These are phyloP conservation scores for Gilbertella persicaria DNA, from an alignment of 371 early-diverging fungal species.

Conservation along the genomic window DNA sequence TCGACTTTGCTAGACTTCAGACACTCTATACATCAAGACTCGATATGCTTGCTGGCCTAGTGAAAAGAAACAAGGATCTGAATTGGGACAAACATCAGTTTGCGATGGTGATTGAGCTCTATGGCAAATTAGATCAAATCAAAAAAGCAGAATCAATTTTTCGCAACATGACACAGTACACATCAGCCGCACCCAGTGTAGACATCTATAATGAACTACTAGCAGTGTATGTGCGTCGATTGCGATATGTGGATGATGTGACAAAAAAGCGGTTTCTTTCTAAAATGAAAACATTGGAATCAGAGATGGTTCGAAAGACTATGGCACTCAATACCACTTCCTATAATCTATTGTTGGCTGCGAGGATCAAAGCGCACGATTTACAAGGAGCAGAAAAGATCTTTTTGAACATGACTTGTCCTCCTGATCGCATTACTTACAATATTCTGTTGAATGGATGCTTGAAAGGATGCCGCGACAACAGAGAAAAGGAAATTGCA, in stretches of 20 bases:
- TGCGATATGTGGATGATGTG: constrained; percentile 19
- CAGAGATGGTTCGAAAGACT: constrained; percentile 21
- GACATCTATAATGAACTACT: constrained; percentile 33
- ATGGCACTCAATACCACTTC: constrained; percentile 23
- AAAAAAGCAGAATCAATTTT: constrained; percentile 34
- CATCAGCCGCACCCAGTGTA: constrained; percentile 8
- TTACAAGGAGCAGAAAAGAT: constrained; percentile 21
- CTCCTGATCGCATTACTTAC: constrained; percentile 28
- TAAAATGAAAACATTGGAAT: constrained; percentile 24
- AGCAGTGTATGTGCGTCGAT: constrained; percentile 31
- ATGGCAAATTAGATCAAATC: constrained; percentile 28
- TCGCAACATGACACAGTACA: constrained; percentile 24
- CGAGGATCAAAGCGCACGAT: constrained; percentile 19
- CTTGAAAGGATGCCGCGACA: constrained; percentile 14
- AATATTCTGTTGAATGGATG: constrained; percentile 28
- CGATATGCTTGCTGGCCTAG: constrained; percentile 21
- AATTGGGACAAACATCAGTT: constrained; percentile 26
- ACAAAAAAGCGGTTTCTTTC: constrained; percentile 23
- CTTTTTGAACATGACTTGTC: constrained; percentile 11
- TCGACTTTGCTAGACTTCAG: constrained; percentile 17
- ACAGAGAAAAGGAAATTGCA: constrained; percentile 13
- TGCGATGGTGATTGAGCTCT: constrained; percentile 27
- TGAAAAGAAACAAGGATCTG: constrained; percentile 4
- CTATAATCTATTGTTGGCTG: constrained; percentile 34
- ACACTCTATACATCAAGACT: constrained; percentile 21